Evolutionary conservation across 805 yeast genomes (phyloP).

Genomic region (Clavispora asparagi): DNA sequence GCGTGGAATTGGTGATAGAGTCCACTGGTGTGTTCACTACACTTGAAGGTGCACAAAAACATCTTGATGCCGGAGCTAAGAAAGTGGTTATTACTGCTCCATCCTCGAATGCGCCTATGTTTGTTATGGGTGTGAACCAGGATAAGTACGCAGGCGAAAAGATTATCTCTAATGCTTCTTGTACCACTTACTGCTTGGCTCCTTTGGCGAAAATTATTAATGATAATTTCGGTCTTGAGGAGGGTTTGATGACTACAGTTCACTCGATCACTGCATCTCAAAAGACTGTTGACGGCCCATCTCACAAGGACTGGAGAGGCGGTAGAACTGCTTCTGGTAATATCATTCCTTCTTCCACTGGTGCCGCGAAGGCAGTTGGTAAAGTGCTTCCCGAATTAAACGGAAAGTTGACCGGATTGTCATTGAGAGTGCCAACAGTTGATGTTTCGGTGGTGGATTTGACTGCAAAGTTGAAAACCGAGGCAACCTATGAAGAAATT

Average conservation of each 20-base stretch:
- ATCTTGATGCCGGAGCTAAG: constrained; percentile 24
- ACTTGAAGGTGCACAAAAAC: constrained; percentile 31
- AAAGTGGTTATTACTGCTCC: constrained; percentile 32
- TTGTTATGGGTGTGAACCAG: constrained; percentile 31
- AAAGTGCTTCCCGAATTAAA: too few relatives aligned
- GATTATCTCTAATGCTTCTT: constrained; percentile 31
- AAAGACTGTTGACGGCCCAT: constrained; percentile 33
- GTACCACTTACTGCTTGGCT: constrained; percentile 35
- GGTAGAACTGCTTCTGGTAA: too few relatives aligned
- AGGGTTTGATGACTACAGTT: constrained; percentile 32
- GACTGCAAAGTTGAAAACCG: too few relatives aligned
- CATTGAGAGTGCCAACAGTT: too few relatives aligned
- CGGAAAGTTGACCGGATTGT: too few relatives aligned
- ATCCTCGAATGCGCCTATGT: constrained; percentile 32
- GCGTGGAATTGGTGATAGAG: constrained; percentile 20
- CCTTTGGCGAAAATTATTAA: constrained; percentile 32
- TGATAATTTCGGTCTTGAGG: constrained; percentile 30
- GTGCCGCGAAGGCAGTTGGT: constrained; percentile 7
- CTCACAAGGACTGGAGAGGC: constrained; percentile 19
- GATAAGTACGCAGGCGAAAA: constrained; percentile 27
- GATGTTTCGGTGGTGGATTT: too few relatives aligned
- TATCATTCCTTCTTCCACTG: constrained; percentile 23
- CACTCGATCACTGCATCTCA: constrained; percentile 19
- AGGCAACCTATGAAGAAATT: too few relatives aligned
- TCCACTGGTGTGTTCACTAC: constrained; percentile 32